phyloP scores from a whole-genome alignment of 208 protist species.

The Kentomonas sorsogonicus region DNA sequence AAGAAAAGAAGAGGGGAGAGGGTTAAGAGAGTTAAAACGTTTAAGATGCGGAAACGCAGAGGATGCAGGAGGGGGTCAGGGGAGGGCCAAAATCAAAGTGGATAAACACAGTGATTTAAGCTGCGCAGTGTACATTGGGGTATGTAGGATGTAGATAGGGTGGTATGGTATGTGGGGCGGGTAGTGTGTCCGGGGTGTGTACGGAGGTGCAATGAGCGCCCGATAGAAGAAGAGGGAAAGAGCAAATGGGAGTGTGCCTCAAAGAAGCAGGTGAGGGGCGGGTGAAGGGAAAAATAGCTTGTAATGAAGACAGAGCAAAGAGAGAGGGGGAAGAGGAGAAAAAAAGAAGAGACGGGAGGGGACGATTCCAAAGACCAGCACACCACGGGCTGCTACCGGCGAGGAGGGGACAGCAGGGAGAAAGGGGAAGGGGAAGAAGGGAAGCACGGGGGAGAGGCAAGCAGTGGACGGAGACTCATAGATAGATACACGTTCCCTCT shows the following conservation, averaged over 20 bases:
- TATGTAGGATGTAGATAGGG: neutral
- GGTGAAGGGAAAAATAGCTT: no score
- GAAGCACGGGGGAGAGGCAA: no score
- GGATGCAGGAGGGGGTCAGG: neutral
- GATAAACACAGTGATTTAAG: neutral
- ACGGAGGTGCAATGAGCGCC: neutral
- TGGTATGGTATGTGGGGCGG: neutral
- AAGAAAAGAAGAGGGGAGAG: neutral
- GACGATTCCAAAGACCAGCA: no score
- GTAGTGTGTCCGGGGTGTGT: no score
- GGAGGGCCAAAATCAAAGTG: neutral
- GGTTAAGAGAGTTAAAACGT: neutral
- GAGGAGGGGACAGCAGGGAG: no score
- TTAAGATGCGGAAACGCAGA: neutral
- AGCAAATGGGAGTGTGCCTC: neutral
- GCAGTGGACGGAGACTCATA: no score
- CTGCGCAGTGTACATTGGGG: neutral
- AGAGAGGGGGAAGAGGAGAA: conserved; percentile 7
- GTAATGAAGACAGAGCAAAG: conserved; percentile 3
- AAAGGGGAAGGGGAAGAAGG: no score
- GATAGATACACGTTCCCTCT: neutral
- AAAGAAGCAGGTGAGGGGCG: neutral
- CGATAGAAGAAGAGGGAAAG: neutral
- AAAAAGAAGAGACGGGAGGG: no score
- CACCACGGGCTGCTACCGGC: no score